Conservation (phyloP, 108 stramenopile species). For the Skeletonema potamos region DNA sequence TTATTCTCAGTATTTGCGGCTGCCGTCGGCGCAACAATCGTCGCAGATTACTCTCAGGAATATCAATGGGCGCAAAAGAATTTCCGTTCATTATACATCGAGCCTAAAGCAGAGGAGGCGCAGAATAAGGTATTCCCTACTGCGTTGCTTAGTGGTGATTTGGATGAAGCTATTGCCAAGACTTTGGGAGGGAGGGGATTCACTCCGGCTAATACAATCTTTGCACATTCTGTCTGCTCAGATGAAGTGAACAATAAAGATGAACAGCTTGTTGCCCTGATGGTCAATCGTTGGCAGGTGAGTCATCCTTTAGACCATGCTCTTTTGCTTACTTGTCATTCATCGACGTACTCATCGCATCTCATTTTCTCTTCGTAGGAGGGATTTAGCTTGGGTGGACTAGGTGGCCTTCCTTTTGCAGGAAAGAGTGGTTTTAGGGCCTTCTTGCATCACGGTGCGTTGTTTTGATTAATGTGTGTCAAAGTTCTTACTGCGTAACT, state of each 20-base stretch:
- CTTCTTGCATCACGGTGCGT: slow-evolving; percentile 23
- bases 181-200: slow-evolving; percentile 1
- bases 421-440: slow-evolving; percentile 27
- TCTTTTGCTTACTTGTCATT: too few species aligned
- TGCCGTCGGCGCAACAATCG: slow-evolving; percentile 1
- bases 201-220: slow-evolving; percentile 3
- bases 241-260: slow-evolving; percentile 13
- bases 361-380: too few species aligned
- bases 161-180: slow-evolving; percentile 13
- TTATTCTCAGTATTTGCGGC: slow-evolving; percentile 5
- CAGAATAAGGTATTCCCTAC: slow-evolving; percentile 11
- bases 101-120: neutral
- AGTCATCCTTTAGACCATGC: too few species aligned
- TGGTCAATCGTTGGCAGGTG: slow-evolving; percentile 9
- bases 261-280: neutral
- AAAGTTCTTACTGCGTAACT: too few species aligned
- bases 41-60: slow-evolving; percentile 7
- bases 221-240: slow-evolving; percentile 2
- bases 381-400: slow-evolving; percentile 16
- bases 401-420: slow-evolving; percentile 18
- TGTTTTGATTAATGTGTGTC: too few species aligned
- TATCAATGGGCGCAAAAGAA: slow-evolving; percentile 17
- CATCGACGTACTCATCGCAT: too few species aligned
- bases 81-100: slow-evolving; percentile 10
- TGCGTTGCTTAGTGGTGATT: slow-evolving; percentile 7